A percentile compares a stretch with the other conserved stretches of the same genome.
phyloP scores from a whole-genome alignment of 192 early-diverging fungal species.

The Chytriomyces hyalinus region DNA sequence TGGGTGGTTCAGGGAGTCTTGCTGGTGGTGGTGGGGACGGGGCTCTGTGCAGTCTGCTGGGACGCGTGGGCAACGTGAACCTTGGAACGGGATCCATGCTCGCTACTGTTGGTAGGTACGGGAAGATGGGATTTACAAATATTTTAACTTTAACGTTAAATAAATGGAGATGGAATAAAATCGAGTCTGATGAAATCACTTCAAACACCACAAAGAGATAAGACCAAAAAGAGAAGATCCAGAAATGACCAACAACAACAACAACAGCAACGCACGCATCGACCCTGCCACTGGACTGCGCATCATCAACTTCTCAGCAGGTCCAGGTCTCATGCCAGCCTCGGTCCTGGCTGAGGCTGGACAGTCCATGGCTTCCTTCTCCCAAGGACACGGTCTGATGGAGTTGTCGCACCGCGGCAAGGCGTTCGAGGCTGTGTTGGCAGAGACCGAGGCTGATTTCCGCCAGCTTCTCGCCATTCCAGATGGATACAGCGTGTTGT shows the following conservation, averaged over 20 bases:
- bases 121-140: not conserved
- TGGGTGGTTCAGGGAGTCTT: not conserved
- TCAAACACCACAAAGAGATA: not conserved
- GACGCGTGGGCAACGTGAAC: conserved; percentile 7
- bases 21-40: conserved; percentile 12
- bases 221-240: not conserved
- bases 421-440: conserved; percentile 77
- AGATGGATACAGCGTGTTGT: conserved; percentile 84
- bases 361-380: conserved; percentile 78
- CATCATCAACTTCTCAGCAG: conserved; percentile 68
- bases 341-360: conserved; percentile 78
- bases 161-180: not conserved
- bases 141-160: not conserved
- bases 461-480: conserved; percentile 79
- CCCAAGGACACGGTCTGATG: conserved; percentile 83
- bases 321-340: conserved; percentile 86
- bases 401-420: conserved; percentile 94
- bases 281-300: conserved; percentile 15
- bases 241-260: conserved; percentile 54
- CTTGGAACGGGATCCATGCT: not conserved
- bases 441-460: conserved; percentile 75
- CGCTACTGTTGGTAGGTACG: not conserved
- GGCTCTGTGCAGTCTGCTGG: not conserved
- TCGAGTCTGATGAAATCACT: not conserved
- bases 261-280: conserved; percentile 21